These are phyloP conservation scores for Arachis monticola DNA, from an alignment of 331 rosid species.

Conservation along the genomic window DNA sequence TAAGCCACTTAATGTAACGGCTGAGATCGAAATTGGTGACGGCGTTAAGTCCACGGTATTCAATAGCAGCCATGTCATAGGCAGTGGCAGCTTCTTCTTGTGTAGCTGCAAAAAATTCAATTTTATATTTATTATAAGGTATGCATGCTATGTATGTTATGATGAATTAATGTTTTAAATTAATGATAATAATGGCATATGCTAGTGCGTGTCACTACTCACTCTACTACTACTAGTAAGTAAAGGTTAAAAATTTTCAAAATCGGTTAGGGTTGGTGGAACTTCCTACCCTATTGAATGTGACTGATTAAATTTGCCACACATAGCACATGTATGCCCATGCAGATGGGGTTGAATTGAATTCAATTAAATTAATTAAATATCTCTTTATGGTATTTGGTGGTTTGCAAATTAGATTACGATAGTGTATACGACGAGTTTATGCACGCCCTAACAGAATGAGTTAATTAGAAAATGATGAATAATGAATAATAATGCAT, in stretches of 20 bases:
- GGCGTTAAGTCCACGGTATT: constrained; percentile 91
- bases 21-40: constrained; percentile 92
- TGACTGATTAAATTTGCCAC: constrained; percentile 10
- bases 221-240: background rate
- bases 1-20: constrained; percentile 79
- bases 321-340: constrained; percentile 10
- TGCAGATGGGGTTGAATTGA: background rate
- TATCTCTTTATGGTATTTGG: background rate
- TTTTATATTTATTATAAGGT: no score
- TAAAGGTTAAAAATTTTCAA: constrained; percentile 31
- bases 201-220: background rate
- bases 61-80: constrained; percentile 94
- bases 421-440: background rate
- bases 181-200: background rate
- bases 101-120: constrained; percentile 61
- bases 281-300: constrained; percentile 20
- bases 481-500: no score
- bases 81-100: constrained; percentile 99
- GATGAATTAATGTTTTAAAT: constrained; percentile 1
- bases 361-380: background rate
- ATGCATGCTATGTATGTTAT: background rate
- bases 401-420: background rate
- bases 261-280: constrained; percentile 38
- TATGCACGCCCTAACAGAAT: background rate
- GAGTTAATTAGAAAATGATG: no score